Evolutionary conservation across 164 flowering plant genomes (phyloP), one percentile per base, ranked within the genome.

Genomic region (Magnolia changhungtana): DNA sequence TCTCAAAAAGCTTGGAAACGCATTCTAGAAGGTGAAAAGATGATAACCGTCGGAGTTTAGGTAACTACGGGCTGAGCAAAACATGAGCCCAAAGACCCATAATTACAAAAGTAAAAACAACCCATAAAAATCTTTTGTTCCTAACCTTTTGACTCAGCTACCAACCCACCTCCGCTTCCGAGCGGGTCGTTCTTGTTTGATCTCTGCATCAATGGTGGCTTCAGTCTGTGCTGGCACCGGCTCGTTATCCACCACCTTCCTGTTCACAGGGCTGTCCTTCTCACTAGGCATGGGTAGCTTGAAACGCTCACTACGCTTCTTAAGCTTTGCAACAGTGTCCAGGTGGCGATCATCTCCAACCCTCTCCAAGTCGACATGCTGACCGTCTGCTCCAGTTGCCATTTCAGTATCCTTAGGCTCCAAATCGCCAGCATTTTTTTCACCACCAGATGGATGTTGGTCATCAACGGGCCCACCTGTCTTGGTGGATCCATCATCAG

Each of bases 281-380:
- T 91, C 99, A 81, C 86, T 84, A 3, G 98, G 91, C 97, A 96
- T 85, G 51, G 98, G 98, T 76, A 91, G 92, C 82, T 95, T 96
- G 88, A 96, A 96, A 66, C 99, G 86, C 80, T 96, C 99, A 66
- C 99, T 94, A 58, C 99, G 83, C 80, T 93, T 94, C 86, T 92
- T 96, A 77, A 96, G 81, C 87, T 94, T 96, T 71, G 84, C 98
- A 50, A 93, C 94, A 9, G 99, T 93, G 76, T 96, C 98, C 71
- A 93, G 82, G 85, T 91, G 99, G 50, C 85, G 86, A 73, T 88
- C 93, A n/a, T 87, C 96, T 73, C 80, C 81, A 58, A 23, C 65
- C 51, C 68, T 77, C 50, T 82, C 84, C 1, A 76, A 65, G 18
- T 83, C 80, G 50, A 67, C 71, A 51, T 71, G 72, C 21, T 50